Conservation (phyloP, 2,329 filamentous ascomycete species). For the Grosmannia serpens region DNA sequence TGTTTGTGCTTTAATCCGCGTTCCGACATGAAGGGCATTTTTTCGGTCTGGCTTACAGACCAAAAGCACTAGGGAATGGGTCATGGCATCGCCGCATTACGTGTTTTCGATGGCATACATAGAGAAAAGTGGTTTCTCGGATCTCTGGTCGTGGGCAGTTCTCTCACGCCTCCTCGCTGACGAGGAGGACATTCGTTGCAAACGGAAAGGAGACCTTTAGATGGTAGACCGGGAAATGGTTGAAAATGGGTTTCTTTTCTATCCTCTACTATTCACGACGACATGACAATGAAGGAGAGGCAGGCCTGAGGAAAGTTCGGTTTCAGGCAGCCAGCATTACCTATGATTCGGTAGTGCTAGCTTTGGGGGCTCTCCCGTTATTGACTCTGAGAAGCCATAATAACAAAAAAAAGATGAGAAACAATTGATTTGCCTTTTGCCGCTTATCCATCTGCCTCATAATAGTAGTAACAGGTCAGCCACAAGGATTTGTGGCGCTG, state of each 20-base stretch:
- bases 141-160: constrained; percentile 1
- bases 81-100: constrained; percentile 22
- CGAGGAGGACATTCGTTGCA: not conserved
- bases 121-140: constrained; percentile 52
- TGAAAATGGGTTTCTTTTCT: not conserved
- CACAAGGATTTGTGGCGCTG: not conserved
- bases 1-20: constrained; percentile 23
- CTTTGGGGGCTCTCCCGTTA: not conserved
- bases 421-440: not conserved
- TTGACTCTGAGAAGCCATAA: constrained; percentile 3
- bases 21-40: constrained; percentile 22
- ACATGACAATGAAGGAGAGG: constrained; percentile 3
- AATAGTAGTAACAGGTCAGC: too few relatives aligned
- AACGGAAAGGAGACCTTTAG: constrained; percentile 1
- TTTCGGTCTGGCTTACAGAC: constrained; percentile 18
- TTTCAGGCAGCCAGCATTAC: not conserved
- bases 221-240: constrained; percentile 5
- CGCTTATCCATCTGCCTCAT: not conserved
- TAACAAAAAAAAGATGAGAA: not conserved
- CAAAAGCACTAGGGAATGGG: constrained; percentile 13
- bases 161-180: not conserved
- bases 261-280: constrained; percentile 4
- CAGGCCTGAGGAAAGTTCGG: not conserved
- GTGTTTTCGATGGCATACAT: constrained; percentile 29
- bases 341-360: not conserved